phyloP scores from a whole-genome alignment of 257 asterid genomes.

The Craterostigma plantagineum region DNA sequence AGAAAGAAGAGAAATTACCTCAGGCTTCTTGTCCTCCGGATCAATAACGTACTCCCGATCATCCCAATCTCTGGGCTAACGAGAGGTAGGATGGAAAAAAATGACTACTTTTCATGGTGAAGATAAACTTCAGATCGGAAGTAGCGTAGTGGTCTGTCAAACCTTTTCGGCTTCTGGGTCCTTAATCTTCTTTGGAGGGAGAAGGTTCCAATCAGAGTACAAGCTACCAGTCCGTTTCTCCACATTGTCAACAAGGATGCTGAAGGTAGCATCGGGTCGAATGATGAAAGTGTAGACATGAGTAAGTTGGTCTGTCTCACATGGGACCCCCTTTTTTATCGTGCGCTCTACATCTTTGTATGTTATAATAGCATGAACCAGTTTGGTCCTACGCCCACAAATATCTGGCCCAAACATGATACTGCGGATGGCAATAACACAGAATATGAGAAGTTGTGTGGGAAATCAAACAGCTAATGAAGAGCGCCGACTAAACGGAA shows the following conservation, averaged over 20 bases:
- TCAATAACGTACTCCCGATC: slow-evolving; percentile 80
- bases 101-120: background rate
- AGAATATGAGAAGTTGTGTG: slow-evolving; percentile 10
- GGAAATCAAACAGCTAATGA: background rate
- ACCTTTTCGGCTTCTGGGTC: slow-evolving; percentile 95
- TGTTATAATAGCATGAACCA: slow-evolving; percentile 80
- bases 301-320: slow-evolving; percentile 91
- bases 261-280: slow-evolving; percentile 92
- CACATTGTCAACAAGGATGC: slow-evolving; percentile 73
- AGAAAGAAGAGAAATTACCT: slow-evolving; percentile 21
- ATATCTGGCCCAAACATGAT: slow-evolving; percentile 98
- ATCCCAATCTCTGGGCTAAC: slow-evolving; percentile 97
- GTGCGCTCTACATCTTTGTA: slow-evolving; percentile 47
- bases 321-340: slow-evolving; percentile 85
- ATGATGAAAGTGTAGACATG: slow-evolving; percentile 88
- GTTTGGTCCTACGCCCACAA: slow-evolving; percentile 73
- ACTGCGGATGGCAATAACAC: slow-evolving; percentile 23
- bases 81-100: background rate
- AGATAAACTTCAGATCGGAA: background rate
- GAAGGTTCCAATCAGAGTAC: slow-evolving; percentile 86
- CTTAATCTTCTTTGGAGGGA: slow-evolving; percentile 77
- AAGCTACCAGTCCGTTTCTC: slow-evolving; percentile 96
- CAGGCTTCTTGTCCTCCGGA: slow-evolving; percentile 96
- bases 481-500: background rate
- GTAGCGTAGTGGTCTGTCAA: background rate